A percentile compares a stretch with the other conserved stretches of the same genome.
phyloP scores from a whole-genome alignment of 2,329 filamentous ascomycete genomes.

The Magnaporthiopsis rhizophila region DNA sequence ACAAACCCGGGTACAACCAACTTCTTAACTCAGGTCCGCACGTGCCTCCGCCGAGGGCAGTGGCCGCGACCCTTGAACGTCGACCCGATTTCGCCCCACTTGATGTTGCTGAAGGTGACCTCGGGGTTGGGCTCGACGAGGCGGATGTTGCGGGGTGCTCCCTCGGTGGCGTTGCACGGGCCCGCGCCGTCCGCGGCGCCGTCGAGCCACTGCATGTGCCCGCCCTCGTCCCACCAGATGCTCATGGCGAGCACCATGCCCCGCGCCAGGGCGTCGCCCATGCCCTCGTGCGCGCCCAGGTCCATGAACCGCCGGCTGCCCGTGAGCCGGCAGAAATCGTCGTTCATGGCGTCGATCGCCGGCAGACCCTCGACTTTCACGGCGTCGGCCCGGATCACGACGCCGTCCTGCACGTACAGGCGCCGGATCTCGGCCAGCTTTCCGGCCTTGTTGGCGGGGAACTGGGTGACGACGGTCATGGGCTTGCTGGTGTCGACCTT shows the following conservation, averaged over 20 bases:
- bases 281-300: constrained; percentile 41
- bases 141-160: constrained; percentile 39
- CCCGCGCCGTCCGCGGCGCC: constrained; percentile 34
- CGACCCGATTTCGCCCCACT: constrained; percentile 52
- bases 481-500: constrained; percentile 34
- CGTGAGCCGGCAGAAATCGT: constrained; percentile 35
- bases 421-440: constrained; percentile 18
- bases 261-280: constrained; percentile 38
- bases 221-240: constrained; percentile 39
- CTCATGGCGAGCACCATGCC: constrained; percentile 38
- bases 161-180: constrained; percentile 45
- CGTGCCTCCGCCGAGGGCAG: background rate
- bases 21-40: background rate
- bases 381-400: constrained; percentile 4
- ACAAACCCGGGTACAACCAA: no score
- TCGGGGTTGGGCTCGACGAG: constrained; percentile 37
- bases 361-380: constrained; percentile 1
- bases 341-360: constrained; percentile 10
- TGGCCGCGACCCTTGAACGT: constrained; percentile 26
- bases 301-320: constrained; percentile 33
- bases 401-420: constrained; percentile 20
- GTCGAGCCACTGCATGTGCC: constrained; percentile 44
- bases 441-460: constrained; percentile 24
- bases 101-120: constrained; percentile 49
- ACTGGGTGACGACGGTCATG: constrained; percentile 34